Base-by-base conservation (phyloP, 73 alveolate genomes). In the Paramecium biaurelia region DNA sequence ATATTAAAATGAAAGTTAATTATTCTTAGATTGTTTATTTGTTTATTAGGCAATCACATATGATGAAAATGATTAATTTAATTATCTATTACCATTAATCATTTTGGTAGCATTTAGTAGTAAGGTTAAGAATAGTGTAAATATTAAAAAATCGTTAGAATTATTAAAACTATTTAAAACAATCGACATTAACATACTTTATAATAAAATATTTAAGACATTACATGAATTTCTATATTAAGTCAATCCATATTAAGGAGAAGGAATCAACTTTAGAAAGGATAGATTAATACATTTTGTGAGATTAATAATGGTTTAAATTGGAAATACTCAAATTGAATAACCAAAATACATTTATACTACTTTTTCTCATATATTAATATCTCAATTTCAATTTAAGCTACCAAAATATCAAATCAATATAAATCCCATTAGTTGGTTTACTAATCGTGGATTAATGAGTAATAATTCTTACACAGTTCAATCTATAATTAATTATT, bases 401-500 rank as follows among this genome's bases (percentile, higher is more conserved):
- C 5, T 23, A 43, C 42, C 56, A 20, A 79, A 79, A 43, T 41
- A 79, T 20, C 28, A 34, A 32, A 34, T 79, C 23, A 72, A 43
- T n/a, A 24, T 79, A 2, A 47, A 79, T 79, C 63, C 90, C 3
- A 0, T 35, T 3, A 35, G 6, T 72, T 72, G 56, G 58, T 72
- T 72, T 10, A 35, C 86, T 14, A 72, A 72, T 38, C 56, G 56
- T 4, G 74, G 90, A 23, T 45, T 79, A 11, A 37, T 43, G 42
- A 79, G 74, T 30, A 79, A 79, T 79, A 79, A 79, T 23, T 45
- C 45, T 21, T 24, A 41, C 6, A 79, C 90, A 26, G 56, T 41
- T 43, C 28, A 79, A 79, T 79, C 90, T 7, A 43, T 47, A 8
- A 20, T 79, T 8, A 79, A 79, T 79, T 79, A 41, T 47, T 79